phyloP scores from a whole-genome alignment of 1,284 basidiomycete species.

The Cryptococcus wingfieldii region DNA sequence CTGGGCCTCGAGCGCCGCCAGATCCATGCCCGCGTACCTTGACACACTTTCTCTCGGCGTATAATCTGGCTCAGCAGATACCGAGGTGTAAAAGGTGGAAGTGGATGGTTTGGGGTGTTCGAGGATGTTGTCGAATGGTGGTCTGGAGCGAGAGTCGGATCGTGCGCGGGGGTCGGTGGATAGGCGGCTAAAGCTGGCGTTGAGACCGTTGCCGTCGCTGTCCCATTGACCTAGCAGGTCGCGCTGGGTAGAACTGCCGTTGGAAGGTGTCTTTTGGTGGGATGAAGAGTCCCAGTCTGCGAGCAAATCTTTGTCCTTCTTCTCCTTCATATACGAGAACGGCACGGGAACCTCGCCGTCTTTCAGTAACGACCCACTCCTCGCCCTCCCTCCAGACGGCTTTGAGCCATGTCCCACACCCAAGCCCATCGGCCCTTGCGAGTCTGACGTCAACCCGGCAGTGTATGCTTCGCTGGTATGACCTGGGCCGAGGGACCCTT shows the following conservation, averaged over 20 bases:
- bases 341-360: conserved; percentile 17
- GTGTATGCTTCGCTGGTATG: conserved; percentile 38
- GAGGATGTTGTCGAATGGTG: conserved; percentile 20
- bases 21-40: conserved; percentile 15
- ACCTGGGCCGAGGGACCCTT: neutral
- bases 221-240: conserved; percentile 40
- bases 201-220: conserved; percentile 29
- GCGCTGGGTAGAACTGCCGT: conserved; percentile 8
- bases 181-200: conserved; percentile 26
- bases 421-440: conserved; percentile 22
- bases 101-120: conserved; percentile 12
- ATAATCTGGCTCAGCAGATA: conserved; percentile 15
- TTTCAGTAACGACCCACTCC: conserved; percentile 20
- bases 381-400: conserved; percentile 12
- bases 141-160: conserved; percentile 11
- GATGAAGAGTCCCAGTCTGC: conserved; percentile 15
- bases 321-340: conserved; percentile 19
- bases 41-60: conserved; percentile 26
- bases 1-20: neutral
- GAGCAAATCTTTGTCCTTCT: conserved; percentile 13
- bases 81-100: neutral
- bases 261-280: neutral
- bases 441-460: conserved; percentile 34
- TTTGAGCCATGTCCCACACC: conserved; percentile 4
- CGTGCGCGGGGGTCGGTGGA: conserved; percentile 5